These are phyloP conservation scores for Tylopilus rubrobrunneus DNA, from an alignment of 768 basidiomycete genomes.

Conservation along the genomic window DNA sequence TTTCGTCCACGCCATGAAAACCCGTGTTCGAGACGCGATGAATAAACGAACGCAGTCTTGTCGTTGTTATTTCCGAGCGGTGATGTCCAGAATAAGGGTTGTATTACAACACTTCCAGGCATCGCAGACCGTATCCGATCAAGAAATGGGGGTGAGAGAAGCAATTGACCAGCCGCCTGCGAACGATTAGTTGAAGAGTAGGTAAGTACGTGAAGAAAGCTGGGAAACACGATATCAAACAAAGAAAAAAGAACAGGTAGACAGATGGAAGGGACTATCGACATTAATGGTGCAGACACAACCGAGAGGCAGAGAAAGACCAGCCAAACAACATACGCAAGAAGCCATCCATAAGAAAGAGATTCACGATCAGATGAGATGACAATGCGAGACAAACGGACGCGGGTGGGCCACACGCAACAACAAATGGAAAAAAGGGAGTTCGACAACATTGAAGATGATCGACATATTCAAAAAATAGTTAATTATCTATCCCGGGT, in stretches of 20 bases:
- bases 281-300: conserved; percentile 14
- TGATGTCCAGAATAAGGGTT: conserved; percentile 27
- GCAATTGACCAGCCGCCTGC: conserved; percentile 15
- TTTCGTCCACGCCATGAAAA: not conserved
- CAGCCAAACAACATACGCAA: conserved; percentile 22
- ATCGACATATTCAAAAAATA: conserved; percentile 34
- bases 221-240: conserved; percentile 13
- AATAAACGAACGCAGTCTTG: not conserved
- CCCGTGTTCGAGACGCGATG: not conserved
- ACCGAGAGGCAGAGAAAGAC: conserved; percentile 4
- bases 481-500: conserved; percentile 26
- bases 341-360: conserved; percentile 15
- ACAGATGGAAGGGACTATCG: conserved; percentile 17
- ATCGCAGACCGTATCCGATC: conserved; percentile 32
- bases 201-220: conserved; percentile 26
- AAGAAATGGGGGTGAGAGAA: conserved; percentile 13
- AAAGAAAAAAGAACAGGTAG: not conserved
- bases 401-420: conserved; percentile 14
- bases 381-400: conserved; percentile 8
- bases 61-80: conserved; percentile 14
- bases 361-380: conserved; percentile 5
- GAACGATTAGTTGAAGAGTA: conserved; percentile 22
- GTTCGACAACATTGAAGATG: conserved; percentile 28
- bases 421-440: not conserved
- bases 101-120: conserved; percentile 37